These are phyloP conservation scores for Peniophora sp. DNA, from an alignment of 1,284 basidiomycete genomes.

Conservation along the genomic window DNA sequence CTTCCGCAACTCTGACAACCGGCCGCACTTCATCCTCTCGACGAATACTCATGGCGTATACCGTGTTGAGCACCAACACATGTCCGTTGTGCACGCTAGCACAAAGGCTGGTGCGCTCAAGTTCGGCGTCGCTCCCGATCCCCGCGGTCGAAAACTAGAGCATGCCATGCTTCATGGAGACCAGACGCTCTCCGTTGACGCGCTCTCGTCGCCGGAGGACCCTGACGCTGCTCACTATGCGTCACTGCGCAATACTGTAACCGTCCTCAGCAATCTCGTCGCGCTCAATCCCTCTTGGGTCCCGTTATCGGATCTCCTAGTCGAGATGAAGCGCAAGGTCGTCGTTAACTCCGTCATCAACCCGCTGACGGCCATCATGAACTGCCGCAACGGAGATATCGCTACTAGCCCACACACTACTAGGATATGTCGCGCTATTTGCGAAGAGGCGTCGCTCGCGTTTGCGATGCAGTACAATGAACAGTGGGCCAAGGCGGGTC, in stretches of 20 bases:
- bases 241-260: slow-evolving; percentile 63
- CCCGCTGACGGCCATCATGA: slow-evolving; percentile 78
- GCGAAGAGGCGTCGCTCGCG: slow-evolving; percentile 49
- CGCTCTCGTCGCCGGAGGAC: slow-evolving; percentile 36
- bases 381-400: slow-evolving; percentile 76
- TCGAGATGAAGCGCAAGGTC: slow-evolving; percentile 74
- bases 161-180: slow-evolving; percentile 21
- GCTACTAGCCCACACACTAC: slow-evolving; percentile 35
- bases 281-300: slow-evolving; percentile 61
- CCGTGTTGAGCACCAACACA: slow-evolving; percentile 30
- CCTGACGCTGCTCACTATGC: slow-evolving; percentile 34
- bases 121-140: slow-evolving; percentile 78
- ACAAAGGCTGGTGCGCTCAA: slow-evolving; percentile 66
- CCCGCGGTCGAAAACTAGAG: slow-evolving; percentile 52
- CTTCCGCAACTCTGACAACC: slow-evolving; percentile 65
- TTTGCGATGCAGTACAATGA: slow-evolving; percentile 43
- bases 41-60: slow-evolving; percentile 79
- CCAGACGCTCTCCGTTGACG: slow-evolving; percentile 40
- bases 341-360: slow-evolving; percentile 85
- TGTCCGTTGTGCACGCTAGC: slow-evolving; percentile 40
- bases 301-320: slow-evolving; percentile 64
- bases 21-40: slow-evolving; percentile 85
- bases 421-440: slow-evolving; percentile 42
- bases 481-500: slow-evolving; percentile 12
- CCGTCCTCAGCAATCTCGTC: slow-evolving; percentile 50